phyloP scores from a whole-genome alignment of 192 early-diverging fungal genomes.

The Podila clonocystis region DNA sequence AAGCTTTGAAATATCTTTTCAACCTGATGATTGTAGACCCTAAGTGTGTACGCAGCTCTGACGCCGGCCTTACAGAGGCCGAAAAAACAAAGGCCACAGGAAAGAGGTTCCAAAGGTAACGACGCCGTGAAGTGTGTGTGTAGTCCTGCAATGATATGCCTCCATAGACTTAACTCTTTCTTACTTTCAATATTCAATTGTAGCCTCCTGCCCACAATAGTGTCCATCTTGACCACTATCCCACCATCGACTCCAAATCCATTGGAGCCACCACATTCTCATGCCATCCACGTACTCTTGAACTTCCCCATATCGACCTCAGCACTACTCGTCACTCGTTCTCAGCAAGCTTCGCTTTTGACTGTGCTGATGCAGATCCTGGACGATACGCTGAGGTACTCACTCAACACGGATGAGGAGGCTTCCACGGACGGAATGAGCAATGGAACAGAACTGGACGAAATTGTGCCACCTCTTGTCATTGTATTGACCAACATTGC shows the following conservation, averaged over 20 bases:
- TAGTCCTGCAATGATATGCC: too few relatives aligned
- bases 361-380: constrained; percentile 38
- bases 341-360: constrained; percentile 24
- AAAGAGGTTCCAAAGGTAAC: constrained; percentile 49
- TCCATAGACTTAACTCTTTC: neutral
- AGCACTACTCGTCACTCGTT: constrained; percentile 36
- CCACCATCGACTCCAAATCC: constrained; percentile 56
- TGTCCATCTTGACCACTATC: constrained; percentile 52
- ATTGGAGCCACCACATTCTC: constrained; percentile 76
- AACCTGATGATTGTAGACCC: constrained; percentile 59
- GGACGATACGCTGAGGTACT: constrained; percentile 46
- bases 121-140: neutral
- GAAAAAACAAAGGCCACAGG: constrained; percentile 3
- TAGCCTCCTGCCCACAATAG: constrained; percentile 55
- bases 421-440: constrained; percentile 41
- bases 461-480: constrained; percentile 72
- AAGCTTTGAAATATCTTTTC: constrained; percentile 65
- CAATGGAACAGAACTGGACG: constrained; percentile 62
- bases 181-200: neutral
- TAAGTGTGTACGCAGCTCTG: constrained; percentile 14
- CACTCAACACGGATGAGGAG: constrained; percentile 58
- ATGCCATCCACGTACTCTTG: constrained; percentile 82
- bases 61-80: constrained; percentile 23
- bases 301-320: constrained; percentile 57
- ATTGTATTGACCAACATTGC: constrained; percentile 72